Evolutionary conservation across 306 rosid genomes (phyloP), one percentile per base, ranked within the genome.

Genomic region (Malus fusca): DNA sequence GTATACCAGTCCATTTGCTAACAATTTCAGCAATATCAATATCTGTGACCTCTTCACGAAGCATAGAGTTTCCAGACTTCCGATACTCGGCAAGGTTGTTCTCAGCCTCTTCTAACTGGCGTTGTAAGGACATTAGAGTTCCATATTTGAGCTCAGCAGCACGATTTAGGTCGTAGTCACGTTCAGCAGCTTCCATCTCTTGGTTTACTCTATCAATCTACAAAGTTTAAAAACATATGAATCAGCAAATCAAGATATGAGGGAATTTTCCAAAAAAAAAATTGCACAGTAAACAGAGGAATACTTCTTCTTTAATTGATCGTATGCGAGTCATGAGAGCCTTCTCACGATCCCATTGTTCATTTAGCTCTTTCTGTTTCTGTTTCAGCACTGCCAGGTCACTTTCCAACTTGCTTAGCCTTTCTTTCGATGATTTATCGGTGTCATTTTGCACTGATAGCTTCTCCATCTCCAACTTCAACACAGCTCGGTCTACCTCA

Each of bases 131-230:
- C 79, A 86, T 87, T 28, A 84, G 77, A 59, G 97, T 92, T 80
- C 97, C 99, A 72, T 95, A 95, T 79, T 92, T 95, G 58, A 95
- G 97, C 83, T 95, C 99, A 35, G 99, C 99, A 55, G 99, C 99
- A 55, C 98, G 97, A 83, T 68, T 95, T 69, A 95, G 82, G 83
- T 95, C 89, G 83, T 90, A 90, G 68, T 91, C 99, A 68, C 97
- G 95, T 81, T 90, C 97, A 44, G 99, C 97, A 69, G 99, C 97
- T 78, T 92, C 97, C 91, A 95, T 89, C 87, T 95, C 99, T 25
- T 88, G 87, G 90, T 95, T 95, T 73, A 95, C 99, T 87, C 99
- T 87, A 80, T 89, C 99, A 79, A 95, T 90, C 98, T 95, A 81
- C 77, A 81, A 18, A 82, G 63, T 53, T 44, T 58, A 28, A 72